These are phyloP conservation scores for Withania somnifera DNA, from an alignment of 305 asterid genomes.

Conservation along the genomic window DNA sequence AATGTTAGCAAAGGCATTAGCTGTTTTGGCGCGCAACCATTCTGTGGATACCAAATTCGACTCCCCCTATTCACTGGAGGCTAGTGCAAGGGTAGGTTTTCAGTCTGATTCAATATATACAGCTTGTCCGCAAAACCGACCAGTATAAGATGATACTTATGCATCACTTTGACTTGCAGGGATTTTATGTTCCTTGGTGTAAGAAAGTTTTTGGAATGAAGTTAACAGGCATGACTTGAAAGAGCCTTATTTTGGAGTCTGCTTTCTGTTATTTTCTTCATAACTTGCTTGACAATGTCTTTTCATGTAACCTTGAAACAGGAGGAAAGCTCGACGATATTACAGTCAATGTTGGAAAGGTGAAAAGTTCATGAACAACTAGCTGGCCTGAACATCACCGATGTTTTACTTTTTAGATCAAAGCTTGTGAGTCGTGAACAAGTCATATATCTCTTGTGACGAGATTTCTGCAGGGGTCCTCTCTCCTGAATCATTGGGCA, in stretches of 20 bases:
- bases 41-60: constrained; percentile 58
- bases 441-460: background rate
- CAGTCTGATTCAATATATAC: background rate
- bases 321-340: constrained; percentile 85
- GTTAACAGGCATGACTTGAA: constrained; percentile 48
- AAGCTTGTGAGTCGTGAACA: too few species aligned
- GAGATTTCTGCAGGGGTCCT: background rate
- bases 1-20: constrained; percentile 69
- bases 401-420: too few species aligned
- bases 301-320: constrained; percentile 8
- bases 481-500: background rate
- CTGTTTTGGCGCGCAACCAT: constrained; percentile 55
- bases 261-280: background rate
- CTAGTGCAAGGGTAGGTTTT: constrained; percentile 45
- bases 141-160: background rate
- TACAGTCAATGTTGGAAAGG: constrained; percentile 60
- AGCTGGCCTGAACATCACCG: too few species aligned
- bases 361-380: constrained; percentile 7
- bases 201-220: constrained; percentile 68
- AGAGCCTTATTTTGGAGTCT: background rate
- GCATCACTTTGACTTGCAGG: constrained; percentile 28
- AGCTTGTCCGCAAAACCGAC: background rate
- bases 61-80: constrained; percentile 80
- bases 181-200: constrained; percentile 83
- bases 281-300: background rate